A percentile compares a stretch with the other conserved stretches of the same genome.
Evolutionary conservation across 371 early-diverging fungal genomes (phyloP).

Genomic region (Choanephora cucurbitarum): DNA sequence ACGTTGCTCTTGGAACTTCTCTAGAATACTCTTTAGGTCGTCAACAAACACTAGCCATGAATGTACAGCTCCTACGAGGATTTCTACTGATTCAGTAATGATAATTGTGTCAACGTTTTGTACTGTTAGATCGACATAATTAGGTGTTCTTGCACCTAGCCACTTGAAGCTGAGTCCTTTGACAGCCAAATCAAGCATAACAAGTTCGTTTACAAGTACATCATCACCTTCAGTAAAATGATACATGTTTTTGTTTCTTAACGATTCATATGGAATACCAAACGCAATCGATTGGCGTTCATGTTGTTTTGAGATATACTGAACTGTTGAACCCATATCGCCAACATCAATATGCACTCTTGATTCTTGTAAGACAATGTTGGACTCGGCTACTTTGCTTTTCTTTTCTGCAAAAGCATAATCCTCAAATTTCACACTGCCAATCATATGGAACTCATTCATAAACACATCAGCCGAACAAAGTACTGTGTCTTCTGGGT

Average conservation of each 20-base stretch:
- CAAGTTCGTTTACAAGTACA: conserved; percentile 55
- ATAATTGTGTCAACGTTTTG: conserved; percentile 55
- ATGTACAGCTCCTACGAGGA: conserved; percentile 70
- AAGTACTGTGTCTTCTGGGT: conserved; percentile 62
- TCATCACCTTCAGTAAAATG: conserved; percentile 20
- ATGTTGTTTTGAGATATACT: conserved; percentile 54
- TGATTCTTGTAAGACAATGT: conserved; percentile 59
- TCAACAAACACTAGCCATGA: conserved; percentile 76
- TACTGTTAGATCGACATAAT: conserved; percentile 52
- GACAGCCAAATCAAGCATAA: conserved; percentile 63
- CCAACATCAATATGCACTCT: conserved; percentile 60
- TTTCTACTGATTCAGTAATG: conserved; percentile 75
- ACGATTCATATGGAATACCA: conserved; percentile 64
- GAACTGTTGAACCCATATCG: conserved; percentile 51
- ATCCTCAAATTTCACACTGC: conserved; percentile 63
- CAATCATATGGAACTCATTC: conserved; percentile 56
- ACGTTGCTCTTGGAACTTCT: conserved; percentile 54
- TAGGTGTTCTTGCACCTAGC: conserved; percentile 53
- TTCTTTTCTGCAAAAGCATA: conserved; percentile 57
- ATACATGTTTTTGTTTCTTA: conserved; percentile 29
- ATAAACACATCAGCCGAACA: conserved; percentile 70
- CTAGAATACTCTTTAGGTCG: conserved; percentile 59
- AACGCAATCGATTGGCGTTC: conserved; percentile 39
- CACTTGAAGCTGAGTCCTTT: conserved; percentile 57
- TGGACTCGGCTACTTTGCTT: conserved; percentile 53